Base-by-base conservation (phyloP, 768 basidiomycete species). In the Tylopilus plumbeoviolaceoides region DNA sequence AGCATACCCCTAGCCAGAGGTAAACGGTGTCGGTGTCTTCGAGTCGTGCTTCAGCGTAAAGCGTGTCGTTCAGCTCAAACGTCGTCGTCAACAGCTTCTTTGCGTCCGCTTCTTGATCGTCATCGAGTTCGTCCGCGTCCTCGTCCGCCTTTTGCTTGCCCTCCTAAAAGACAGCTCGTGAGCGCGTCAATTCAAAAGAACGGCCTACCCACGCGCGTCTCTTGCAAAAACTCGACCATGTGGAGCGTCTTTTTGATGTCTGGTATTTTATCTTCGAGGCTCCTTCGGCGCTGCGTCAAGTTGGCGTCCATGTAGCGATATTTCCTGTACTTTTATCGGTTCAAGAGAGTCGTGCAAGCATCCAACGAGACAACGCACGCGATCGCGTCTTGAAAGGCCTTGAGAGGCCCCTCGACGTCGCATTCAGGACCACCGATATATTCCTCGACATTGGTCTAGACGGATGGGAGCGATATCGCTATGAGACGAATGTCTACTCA, bases 301-400 rank as follows among this genome's bases (percentile, higher is more conserved):
- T 84, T 94, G 15, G 82, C 73, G 60, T 98, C 95, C 95, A 99
- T 98, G 73, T 95, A 98, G 46, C 90, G 88, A 76, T 99, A 98
- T 78, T 99, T 98, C 62, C 95, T 99, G 73, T 64, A 68, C 76
- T 54, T 59, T 56, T 55, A 55, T 59, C 56, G 51, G 53, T 61
- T 54, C 58, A 40, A 57, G 55, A 58, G 48, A 36, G 50, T 47
- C 33, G 48, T 27, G 40, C 25, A 56, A 50, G 38, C 48, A 54
- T 50, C 33, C 31, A 27, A 35, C 44, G 31, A 47, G 36, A 33
- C 31, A 36, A 51, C 94, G 72, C 74, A 98, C 95, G 94, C 89
- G 70, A 97, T 80, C 21, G 91, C 93, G 72, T 95, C 93, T 65
- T 97, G 91, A 65, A 98, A 89, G 40, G 76, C 77, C 67, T 83